Evolutionary conservation across 805 yeast genomes (phyloP).

Genomic region (Pichia insulana): DNA sequence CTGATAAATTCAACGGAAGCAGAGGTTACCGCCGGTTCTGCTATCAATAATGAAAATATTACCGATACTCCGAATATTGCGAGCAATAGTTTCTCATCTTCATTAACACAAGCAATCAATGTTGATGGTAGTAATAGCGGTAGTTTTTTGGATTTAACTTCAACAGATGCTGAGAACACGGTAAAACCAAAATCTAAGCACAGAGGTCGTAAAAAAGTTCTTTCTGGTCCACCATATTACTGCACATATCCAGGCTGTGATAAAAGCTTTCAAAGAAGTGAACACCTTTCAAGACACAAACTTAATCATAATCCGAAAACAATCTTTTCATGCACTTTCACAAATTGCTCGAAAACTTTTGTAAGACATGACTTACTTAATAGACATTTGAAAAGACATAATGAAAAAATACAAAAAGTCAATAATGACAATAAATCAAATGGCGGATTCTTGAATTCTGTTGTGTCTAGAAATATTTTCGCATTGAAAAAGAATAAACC

Average conservation of each 20-base stretch:
- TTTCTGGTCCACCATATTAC: slow-evolving; percentile 23
- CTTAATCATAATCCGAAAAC: slow-evolving; percentile 51
- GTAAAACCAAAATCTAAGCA: not conserved
- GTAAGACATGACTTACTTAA: slow-evolving; percentile 50
- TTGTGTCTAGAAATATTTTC: slow-evolving; percentile 6
- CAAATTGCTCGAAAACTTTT: slow-evolving; percentile 49
- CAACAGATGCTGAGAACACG: not conserved
- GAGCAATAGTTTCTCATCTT: not conserved
- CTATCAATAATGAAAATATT: no score
- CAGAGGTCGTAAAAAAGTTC: slow-evolving; percentile 14
- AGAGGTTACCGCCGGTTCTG: no score
- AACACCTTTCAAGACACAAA: slow-evolving; percentile 56
- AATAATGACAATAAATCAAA: not conserved
- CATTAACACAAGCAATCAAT: not conserved
- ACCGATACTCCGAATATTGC: no score
- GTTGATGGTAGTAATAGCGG: no score
- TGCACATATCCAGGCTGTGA: slow-evolving; percentile 44
- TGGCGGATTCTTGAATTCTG: slow-evolving; percentile 7
- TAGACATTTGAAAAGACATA: slow-evolving; percentile 39
- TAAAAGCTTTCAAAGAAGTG: slow-evolving; percentile 51
- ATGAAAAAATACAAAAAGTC: slow-evolving; percentile 14
- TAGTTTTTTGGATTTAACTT: not conserved
- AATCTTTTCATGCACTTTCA: slow-evolving; percentile 41
- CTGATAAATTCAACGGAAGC: slow-evolving; percentile 9
- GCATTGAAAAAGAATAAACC: no score